Evolutionary conservation across 2,329 filamentous ascomycete species (phyloP).

Genomic region (Dryadomyces quercivorus): DNA sequence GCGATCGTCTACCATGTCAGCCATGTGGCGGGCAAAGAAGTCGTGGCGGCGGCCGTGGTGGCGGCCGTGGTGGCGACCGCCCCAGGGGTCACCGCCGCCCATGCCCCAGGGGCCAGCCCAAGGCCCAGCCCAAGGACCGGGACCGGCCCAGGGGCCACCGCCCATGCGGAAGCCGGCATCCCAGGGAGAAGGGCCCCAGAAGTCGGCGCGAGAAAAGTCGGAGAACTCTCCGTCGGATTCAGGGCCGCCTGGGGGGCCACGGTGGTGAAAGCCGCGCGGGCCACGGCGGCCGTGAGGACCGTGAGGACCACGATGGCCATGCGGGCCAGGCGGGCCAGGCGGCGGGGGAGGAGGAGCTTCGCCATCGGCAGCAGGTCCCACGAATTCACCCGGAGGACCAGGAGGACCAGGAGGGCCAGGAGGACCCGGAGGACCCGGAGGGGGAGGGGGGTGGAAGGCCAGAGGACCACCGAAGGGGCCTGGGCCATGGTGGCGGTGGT

Average conservation of each 20-base stretch:
- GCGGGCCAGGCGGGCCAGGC: not conserved
- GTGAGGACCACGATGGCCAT: not conserved
- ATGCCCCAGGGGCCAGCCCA: not conserved
- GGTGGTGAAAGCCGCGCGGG: not conserved
- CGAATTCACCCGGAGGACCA: not conserved
- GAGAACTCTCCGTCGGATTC: not conserved
- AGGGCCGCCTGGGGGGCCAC: not conserved
- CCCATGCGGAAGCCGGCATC: not conserved
- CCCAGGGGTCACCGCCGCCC: slow-evolving; percentile 1
- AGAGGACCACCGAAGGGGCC: not conserved
- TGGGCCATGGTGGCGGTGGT: not conserved
- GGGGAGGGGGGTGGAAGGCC: not conserved
- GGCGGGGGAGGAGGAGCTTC: not conserved
- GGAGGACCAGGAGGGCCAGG: not conserved
- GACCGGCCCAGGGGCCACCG: slow-evolving; percentile 9
- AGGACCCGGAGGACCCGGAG: not conserved
- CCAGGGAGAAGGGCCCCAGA: not conserved
- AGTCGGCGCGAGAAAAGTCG: not conserved
- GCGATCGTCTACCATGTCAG: not conserved
- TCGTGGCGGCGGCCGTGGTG: not conserved
- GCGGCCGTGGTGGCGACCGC: not conserved
- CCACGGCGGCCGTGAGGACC: slow-evolving; percentile 1
- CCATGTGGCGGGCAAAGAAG: not conserved
- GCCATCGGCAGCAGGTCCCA: not conserved
- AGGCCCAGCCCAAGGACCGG: not conserved